Evolutionary conservation across 108 stramenopile genomes (phyloP).

Genomic region (Aurantiochytrium sp.): DNA sequence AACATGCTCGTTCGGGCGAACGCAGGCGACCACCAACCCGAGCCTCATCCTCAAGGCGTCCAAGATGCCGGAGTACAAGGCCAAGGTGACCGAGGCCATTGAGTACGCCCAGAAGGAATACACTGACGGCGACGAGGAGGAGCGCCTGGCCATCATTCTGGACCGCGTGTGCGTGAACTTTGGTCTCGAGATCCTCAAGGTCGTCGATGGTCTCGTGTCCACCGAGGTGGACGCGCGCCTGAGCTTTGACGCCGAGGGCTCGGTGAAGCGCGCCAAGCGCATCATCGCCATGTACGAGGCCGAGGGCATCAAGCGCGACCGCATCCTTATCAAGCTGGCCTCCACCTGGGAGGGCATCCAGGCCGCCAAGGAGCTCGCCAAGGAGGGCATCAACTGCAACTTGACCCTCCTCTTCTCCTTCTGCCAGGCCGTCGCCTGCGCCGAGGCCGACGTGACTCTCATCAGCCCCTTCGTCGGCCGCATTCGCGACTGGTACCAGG

Average conservation of each 20-base stretch:
- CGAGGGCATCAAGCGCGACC: conserved; percentile 66
- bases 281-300: conserved; percentile 85
- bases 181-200: conserved; percentile 70
- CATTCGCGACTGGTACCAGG: conserved; percentile 90
- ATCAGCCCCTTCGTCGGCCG: conserved; percentile 96
- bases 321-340: conserved; percentile 93
- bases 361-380: conserved; percentile 80
- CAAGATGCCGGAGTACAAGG: conserved; percentile 70
- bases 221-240: conserved; percentile 95
- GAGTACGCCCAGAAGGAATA: conserved; percentile 62
- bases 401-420: conserved; percentile 88
- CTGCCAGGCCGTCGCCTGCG: conserved; percentile 87
- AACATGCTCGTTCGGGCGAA: no score
- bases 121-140: conserved; percentile 57
- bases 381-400: conserved; percentile 89
- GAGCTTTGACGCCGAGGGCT: conserved; percentile 80
- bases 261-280: conserved; percentile 70
- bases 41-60: conserved; percentile 77
- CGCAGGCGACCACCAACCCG: conserved; percentile 80
- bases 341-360: conserved; percentile 98
- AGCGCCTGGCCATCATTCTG: conserved; percentile 64
- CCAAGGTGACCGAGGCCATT: conserved; percentile 71
- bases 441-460: conserved; percentile 84
- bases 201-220: conserved; percentile 86
- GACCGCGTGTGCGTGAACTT: conserved; percentile 91